phyloP scores from a whole-genome alignment of 495 filamentous ascomycete species.

The Trichoderma orchidacearum region DNA sequence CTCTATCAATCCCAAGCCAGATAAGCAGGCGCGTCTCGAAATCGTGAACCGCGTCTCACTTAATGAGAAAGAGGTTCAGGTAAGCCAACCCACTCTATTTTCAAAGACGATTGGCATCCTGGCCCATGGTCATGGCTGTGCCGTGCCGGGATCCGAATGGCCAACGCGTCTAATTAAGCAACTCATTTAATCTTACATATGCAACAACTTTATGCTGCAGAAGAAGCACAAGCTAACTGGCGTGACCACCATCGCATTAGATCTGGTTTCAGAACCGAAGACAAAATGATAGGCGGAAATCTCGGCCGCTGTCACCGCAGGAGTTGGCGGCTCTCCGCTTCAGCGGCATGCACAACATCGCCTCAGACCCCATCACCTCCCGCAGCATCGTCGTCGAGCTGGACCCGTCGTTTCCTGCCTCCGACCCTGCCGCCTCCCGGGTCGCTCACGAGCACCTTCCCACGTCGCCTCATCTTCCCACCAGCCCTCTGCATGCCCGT shows the following conservation, averaged over 20 bases:
- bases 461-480: not conserved
- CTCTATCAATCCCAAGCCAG: slow-evolving; percentile 73
- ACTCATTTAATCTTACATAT: not conserved
- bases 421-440: slow-evolving; percentile 6
- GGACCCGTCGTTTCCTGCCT: slow-evolving; percentile 6
- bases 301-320: slow-evolving; percentile 71
- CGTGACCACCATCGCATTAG: slow-evolving; percentile 27
- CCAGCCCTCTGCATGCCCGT: slow-evolving; percentile 1
- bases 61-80: slow-evolving; percentile 96
- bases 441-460: slow-evolving; percentile 5
- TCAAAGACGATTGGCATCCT: not conserved
- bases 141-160: not conserved
- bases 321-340: slow-evolving; percentile 54
- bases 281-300: slow-evolving; percentile 85
- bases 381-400: slow-evolving; percentile 5
- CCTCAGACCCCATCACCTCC: slow-evolving; percentile 28
- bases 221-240: slow-evolving; percentile 6
- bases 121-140: not conserved
- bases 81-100: slow-evolving; percentile 36
- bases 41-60: slow-evolving; percentile 77
- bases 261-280: slow-evolving; percentile 99
- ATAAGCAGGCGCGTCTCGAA: slow-evolving; percentile 72
- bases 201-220: not conserved
- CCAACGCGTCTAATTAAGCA: not conserved
- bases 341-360: slow-evolving; percentile 38